Evolutionary conservation across 148 eudicot species (phyloP).

Genomic region (Nyssa sinensis): DNA sequence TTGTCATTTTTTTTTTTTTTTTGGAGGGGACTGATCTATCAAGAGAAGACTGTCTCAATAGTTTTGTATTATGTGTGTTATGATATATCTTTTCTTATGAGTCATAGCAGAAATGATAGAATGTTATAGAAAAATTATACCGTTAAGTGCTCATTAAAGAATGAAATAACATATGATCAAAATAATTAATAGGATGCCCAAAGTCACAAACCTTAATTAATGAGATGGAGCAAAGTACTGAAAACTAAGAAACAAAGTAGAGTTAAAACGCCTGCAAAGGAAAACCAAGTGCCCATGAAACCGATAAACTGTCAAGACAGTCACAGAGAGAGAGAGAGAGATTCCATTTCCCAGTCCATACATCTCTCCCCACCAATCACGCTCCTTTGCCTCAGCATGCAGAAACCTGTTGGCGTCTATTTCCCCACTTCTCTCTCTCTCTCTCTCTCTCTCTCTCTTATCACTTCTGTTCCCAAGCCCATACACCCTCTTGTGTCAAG

Average conservation of each 20-base stretch:
- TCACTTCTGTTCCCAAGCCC: slow-evolving; percentile 78
- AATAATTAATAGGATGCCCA: not conserved
- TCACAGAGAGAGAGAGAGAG: slow-evolving; percentile 13
- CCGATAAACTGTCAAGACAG: slow-evolving; percentile 27
- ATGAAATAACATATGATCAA: no score
- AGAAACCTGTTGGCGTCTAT: slow-evolving; percentile 20
- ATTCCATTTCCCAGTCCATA: slow-evolving; percentile 26
- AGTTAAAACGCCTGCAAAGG: slow-evolving; percentile 6
- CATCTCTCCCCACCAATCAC: slow-evolving; percentile 29
- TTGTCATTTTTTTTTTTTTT: no score
- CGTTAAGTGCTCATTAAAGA: no score
- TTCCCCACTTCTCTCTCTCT: not conserved
- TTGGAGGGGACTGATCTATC: no score
- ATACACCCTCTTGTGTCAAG: slow-evolving; percentile 37
- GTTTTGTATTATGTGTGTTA: no score
- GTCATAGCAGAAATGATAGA: no score
- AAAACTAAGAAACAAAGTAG: slow-evolving; percentile 1
- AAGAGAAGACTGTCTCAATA: no score
- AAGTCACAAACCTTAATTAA: not conserved
- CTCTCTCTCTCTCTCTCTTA: slow-evolving; percentile 16
- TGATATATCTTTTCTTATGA: no score
- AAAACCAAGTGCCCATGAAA: slow-evolving; percentile 25
- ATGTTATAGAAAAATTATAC: no score
- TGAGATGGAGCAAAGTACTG: no score
- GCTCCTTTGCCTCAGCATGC: slow-evolving; percentile 29